Evolutionary conservation across 208 protist genomes (phyloP), one percentile per base, ranked within the genome.

Genomic region (Acanthamoeba quina): DNA sequence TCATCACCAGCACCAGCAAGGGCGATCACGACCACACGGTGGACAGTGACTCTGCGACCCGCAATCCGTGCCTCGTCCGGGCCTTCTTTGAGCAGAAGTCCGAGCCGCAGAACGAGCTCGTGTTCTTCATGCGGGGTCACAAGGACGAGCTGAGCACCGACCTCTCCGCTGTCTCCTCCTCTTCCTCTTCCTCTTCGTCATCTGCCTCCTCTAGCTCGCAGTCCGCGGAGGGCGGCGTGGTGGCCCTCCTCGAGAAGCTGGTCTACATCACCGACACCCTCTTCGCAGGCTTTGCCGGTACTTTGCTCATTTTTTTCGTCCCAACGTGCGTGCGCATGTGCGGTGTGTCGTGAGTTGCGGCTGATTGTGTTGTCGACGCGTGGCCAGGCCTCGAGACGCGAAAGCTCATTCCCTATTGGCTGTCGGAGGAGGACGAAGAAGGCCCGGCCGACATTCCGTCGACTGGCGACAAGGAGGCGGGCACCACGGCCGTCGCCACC

Each of bases 201-300:
- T 72, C 66, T 34, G 19, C 62, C 11, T 72, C 66, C 29, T 41
- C 66, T 0, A 41, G 29, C 41, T 82, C 74, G 15, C 41, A n/a
- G 11, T 24, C 74, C 52, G 10, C 24, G 13, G 70, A 80, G 17
- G 70, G 31, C 37, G 24, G 70, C 17, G 74, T 82, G 41, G 74
- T 82, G 21, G 41, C 74, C 19, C 85, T 90, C 19, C 85, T 90
- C n/a, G 85, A 66, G 24, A 72, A 90, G 85, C 56, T 90, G 2
- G 58, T 90, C 31, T 90, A 90, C 41, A 54, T 54, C 62, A 72
- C 58, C 9, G 85, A 90, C 47, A 90, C 85, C n/a, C 62, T 90
- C 34, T 70, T 90, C 10, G 31, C 56, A n/a, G 56, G 41, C 34
- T 90, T 58, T 60, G 58, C 85, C 13, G 82, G 82, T 90, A 60